Base-by-base conservation (phyloP, 1,284 basidiomycete genomes). In the Trametes versicolor region DNA sequence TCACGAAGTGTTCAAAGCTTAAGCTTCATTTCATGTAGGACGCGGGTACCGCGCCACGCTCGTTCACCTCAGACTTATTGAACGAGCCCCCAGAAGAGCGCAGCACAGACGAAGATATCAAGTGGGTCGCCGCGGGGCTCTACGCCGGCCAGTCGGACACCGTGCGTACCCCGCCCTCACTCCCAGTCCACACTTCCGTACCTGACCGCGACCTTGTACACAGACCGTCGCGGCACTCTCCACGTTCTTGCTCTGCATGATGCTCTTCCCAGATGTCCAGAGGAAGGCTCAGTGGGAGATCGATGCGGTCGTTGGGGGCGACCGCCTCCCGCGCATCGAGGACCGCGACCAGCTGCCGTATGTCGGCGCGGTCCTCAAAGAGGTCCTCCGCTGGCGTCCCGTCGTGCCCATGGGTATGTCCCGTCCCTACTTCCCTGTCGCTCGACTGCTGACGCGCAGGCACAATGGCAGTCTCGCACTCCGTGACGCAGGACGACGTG, bases 231-330 rank as follows among this genome's bases (percentile, higher is more conserved):
- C 60, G 13, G 52, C 52, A 12, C 25, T 62, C 5, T 43, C 60
- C 19, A 55, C 52, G 36, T 60, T 60, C 51, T 12, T 64, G 27
- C 51, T 64, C 8, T 34, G 49, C 45, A 58, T 64, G 50, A 50
- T 55, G 39, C 34, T 55, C 36, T 58, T 60, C 58, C 63, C 63
- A 6, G 50, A 54, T 2, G 52, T 54, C 2, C 70, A 70, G 58
- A 36, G 27, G 13, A 66, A 65, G 48, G 71, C 72, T 8, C 77
- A 78, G 34, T 55, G 60, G 8, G 76, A 78, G 63, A 58, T 77
- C 21, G 76, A 78, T 52, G 17, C 47, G 0, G 62, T 72, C 23
- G 49, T 72, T 0, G 67, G 70, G 13, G 36, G 29, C 41, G 62
- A 64, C 21, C 61, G 69, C 25, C 59, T 71, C 21, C 68, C 66